Conservation (phyloP, 2,329 filamentous ascomycete genomes). For the Cadophora sp. region DNA sequence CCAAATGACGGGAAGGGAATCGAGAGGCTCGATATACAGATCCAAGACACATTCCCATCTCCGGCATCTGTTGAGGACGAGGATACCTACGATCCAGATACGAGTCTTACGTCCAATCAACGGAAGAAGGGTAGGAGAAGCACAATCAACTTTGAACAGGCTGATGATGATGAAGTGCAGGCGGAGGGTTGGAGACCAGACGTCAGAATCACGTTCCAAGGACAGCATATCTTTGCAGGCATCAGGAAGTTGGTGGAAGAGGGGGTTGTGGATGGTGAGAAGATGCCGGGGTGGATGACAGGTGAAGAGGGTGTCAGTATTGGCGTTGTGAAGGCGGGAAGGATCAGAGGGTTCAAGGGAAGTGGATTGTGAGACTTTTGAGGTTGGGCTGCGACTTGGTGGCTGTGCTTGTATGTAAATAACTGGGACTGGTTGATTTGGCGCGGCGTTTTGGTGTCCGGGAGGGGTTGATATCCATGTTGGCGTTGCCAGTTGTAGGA, state of each 20-base stretch:
- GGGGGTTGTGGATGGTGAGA: conserved; percentile 75
- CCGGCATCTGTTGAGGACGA: conserved; percentile 29
- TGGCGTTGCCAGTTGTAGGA: not conserved
- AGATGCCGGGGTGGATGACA: conserved; percentile 90
- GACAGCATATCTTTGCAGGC: conserved; percentile 81
- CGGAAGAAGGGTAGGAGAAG: conserved; percentile 41
- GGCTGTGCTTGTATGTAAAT: conserved; percentile 5
- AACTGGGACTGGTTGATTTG: conserved; percentile 6
- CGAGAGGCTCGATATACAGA: conserved; percentile 64
- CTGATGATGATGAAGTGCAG: conserved; percentile 42
- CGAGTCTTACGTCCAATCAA: conserved; percentile 30
- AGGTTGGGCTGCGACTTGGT: not conserved
- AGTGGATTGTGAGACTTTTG: conserved; percentile 57
- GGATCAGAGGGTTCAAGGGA: conserved; percentile 65
- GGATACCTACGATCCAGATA: conserved; percentile 27
- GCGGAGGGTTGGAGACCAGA: conserved; percentile 59
- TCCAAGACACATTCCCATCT: conserved; percentile 63
- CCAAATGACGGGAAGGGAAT: conserved; percentile 65
- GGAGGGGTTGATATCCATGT: conserved; percentile 14
- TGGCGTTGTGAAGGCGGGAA: conserved; percentile 71
- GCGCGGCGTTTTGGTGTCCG: conserved; percentile 7
- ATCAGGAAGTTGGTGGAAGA: conserved; percentile 78
- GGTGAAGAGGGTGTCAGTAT: conserved; percentile 83
- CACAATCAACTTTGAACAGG: conserved; percentile 33
- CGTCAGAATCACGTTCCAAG: conserved; percentile 73